Evolutionary conservation across 2,329 filamentous ascomycete species (phyloP), one percentile per base, ranked within the genome.

Genomic region (Trichoderma koningiopsis): DNA sequence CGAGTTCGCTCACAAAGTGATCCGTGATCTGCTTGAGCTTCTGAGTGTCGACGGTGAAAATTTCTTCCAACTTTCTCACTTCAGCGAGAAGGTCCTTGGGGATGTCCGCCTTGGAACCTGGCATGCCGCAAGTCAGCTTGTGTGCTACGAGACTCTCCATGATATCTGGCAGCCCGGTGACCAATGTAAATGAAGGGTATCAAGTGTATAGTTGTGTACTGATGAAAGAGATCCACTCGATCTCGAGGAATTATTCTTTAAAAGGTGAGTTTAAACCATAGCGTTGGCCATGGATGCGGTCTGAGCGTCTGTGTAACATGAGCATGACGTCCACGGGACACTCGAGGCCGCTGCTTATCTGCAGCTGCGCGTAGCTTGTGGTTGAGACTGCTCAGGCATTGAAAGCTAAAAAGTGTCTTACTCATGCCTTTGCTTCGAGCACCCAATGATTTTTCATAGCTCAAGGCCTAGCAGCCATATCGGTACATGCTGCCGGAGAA

Each of bases 1-100:
- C 87, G 67, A 99, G 88, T 84, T 99, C 96, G 40, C 86, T 87
- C 62, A 96, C 86, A 79, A 99, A 99, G 80, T 97, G 95, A 65
- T 92, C 85, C 53, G 93, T 95, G 77, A 99, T 94, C 73, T 91
- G 82, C 87, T 98, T 98, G 68, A 98, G 88, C 84, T 92, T 97
- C 47, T 87, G 82, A 0, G 86, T 86, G 73, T 91, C 87, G 57
- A 98, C 89, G 13, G 90, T 92, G 81, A 99, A 97, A 66, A 91
- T 81, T 69, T 94, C 87, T 83, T 98, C 96, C 29, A 98, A 87
- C 71, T 88, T 86, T 79, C 92, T 89, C 77, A 98, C 94, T 82
- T 97, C 91, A 47, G 82, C 79, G 65, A 93, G 83, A 73, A 97
- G 87, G 81, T 93, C 90, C 83, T 93, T 92, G 72, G 95, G 94